Evolutionary conservation across 2,329 filamentous ascomycete species (phyloP), one percentile per base, ranked within the genome.

Genomic region (Penicillium corylophilum): DNA sequence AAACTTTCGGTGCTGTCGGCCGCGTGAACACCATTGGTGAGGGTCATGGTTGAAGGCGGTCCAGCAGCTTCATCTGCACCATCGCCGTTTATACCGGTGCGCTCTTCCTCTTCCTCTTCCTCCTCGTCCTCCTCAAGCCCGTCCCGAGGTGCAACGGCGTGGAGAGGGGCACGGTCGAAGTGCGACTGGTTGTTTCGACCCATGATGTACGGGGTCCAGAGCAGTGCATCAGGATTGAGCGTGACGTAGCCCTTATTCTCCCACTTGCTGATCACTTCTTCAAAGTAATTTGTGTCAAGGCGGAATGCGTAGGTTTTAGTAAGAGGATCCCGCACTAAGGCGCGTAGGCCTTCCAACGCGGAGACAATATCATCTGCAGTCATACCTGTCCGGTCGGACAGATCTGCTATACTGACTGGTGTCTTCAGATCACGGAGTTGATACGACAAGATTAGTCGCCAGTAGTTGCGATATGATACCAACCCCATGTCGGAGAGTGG

Each of bases 171-270:
- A 44, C 91, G 82, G 66, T 95, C 90, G 63, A 94, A 93, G 63
- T 90, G 89, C 4, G 87, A 87, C 31, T 88, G 84, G 60, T 88
- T 92, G 69, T 83, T 87, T 41, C 90, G 85, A 23, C 94, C 93
- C 91, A 96, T 97, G 38, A 97, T 86, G 69, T 96, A 99, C 0
- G 94, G 94, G 13, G 92, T 96, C 94, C 94, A 99, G 10, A 92
- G 87, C 23, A 99, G 79, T 16, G 85, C 85, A 40, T 87, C 84
- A 0, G 88, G 84, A 59, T 94, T 88, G 31, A 99, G 82, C 63
- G 85, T 88, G 20, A 96, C 89, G 61, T 96, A 95, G 9, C 87
- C 86, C 67, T 96, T 96, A 44, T 82, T 81, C 66, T 96, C 89
- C 83, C 93, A 96, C 59, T 93, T 94, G 28, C 84, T 82, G 54